Percentiles rank a stretch among this genome's conserved stretches.
These are phyloP conservation scores for Apiosordaria backusii DNA, from an alignment of 495 filamentous ascomycete genomes.

Conservation along the genomic window DNA sequence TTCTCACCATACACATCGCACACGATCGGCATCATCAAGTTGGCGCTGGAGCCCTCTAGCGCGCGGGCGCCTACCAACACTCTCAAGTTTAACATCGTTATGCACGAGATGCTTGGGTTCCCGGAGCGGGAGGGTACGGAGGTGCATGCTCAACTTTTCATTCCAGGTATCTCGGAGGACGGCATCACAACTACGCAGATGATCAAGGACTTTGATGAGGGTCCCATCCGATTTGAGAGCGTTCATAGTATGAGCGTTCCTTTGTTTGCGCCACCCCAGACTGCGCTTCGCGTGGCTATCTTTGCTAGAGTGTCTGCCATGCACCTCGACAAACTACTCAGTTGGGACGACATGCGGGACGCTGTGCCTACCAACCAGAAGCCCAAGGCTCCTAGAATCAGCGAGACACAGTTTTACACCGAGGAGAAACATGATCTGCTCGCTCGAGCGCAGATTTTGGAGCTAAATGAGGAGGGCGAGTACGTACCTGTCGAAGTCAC, in stretches of 20 bases:
- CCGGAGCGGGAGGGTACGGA: constrained; percentile 93
- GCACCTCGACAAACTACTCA: constrained; percentile 95
- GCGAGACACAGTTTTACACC: constrained; percentile 86
- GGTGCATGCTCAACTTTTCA: constrained; percentile 92
- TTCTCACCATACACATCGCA: constrained; percentile 88
- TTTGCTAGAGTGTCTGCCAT: constrained; percentile 88
- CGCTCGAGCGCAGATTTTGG: constrained; percentile 77
- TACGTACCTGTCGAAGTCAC: constrained; percentile 91
- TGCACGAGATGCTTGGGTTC: constrained; percentile 96
- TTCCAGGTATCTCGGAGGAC: constrained; percentile 87
- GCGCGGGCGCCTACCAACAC: constrained; percentile 89
- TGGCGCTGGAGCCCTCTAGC: constrained; percentile 90
- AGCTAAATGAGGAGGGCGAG: constrained; percentile 84
- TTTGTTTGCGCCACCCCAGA: constrained; percentile 70
- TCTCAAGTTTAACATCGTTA: constrained; percentile 96
- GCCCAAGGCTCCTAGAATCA: constrained; percentile 67
- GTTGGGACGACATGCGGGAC: constrained; percentile 98
- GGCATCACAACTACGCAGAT: constrained; percentile 93
- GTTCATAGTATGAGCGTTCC: constrained; percentile 98
- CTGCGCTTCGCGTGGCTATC: constrained; percentile 81
- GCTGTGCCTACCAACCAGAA: constrained; percentile 51
- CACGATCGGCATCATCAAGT: constrained; percentile 80
- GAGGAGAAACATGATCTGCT: constrained; percentile 95
- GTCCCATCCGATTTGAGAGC: constrained; percentile 92
- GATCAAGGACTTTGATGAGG: constrained; percentile 91